These are phyloP conservation scores for Lyophyllum decastes DNA, from an alignment of 768 basidiomycete genomes.

Conservation along the genomic window DNA sequence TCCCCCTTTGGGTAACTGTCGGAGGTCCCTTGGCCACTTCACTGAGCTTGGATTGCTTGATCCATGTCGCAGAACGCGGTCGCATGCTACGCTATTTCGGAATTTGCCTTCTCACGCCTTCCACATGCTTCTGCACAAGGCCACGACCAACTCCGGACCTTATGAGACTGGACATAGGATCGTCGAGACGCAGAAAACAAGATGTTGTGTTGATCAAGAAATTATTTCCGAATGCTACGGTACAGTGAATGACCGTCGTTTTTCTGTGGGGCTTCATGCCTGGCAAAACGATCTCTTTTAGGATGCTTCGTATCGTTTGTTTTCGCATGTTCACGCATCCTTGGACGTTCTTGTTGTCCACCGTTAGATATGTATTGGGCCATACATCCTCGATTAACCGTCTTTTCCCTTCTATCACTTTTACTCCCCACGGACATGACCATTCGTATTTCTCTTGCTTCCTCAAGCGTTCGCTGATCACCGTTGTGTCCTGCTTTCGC, in stretches of 20 bases:
- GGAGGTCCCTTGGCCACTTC: neutral
- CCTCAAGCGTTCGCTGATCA: too few species aligned
- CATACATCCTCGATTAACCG: too few species aligned
- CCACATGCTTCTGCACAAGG: neutral
- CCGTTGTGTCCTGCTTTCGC: too few species aligned
- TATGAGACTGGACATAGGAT: neutral
- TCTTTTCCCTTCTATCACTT: neutral
- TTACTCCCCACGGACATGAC: neutral
- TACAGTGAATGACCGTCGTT: neutral
- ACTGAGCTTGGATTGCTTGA: neutral
- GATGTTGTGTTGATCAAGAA: neutral
- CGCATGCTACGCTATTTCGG: slow-evolving; percentile 1
- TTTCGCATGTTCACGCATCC: too few species aligned
- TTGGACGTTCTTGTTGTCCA: too few species aligned
- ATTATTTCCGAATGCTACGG: neutral
- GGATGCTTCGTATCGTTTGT: too few species aligned
- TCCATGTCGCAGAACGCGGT: neutral
- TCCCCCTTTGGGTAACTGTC: neutral
- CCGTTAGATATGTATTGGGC: too few species aligned
- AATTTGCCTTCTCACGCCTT: neutral
- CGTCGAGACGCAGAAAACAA: neutral
- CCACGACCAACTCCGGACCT: neutral
- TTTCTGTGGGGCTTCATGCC: neutral
- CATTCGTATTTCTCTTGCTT: neutral
- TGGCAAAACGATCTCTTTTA: too few species aligned